Evolutionary conservation across 306 rosid species (phyloP), one percentile per base, ranked within the genome.

Genomic region (Dryas drummondii): DNA sequence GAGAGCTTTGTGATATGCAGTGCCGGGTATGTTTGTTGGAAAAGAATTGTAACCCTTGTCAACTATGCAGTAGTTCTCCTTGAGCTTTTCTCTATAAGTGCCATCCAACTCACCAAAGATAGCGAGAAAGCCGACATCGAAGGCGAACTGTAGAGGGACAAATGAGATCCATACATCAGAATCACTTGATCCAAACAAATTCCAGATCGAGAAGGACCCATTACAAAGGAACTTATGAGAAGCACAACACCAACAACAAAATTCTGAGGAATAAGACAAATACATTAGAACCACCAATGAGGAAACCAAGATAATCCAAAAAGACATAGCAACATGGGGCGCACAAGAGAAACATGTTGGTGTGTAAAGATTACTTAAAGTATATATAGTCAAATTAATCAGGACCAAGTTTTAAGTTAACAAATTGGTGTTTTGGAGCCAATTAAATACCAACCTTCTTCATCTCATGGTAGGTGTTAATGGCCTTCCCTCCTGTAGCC

Each of bases 21-120:
- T 91, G 66, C 93, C 96, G 0, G 94, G 97, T 3, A 94, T 60
- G 4, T 37, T 84, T 16, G 81, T 88, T 11, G 90, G 97, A 65
- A 94, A 91, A 73, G 91, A 94, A 69, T 94, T 94, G 87, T 94
- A 94, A 15, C 98, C 98, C 83, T 87, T 90, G 47, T 94, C 89
- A 0, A 94, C 85, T 62, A 84, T 90, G 87, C 81, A 26, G 71
- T 93, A 93, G 44, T 89, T 91, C 67, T 91, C 80, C 84, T 84
- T 86, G 41, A 94, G 91, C 72, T 80, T 73, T 50, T 91, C 86
- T 70, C 62, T 88, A 60, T 89, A 85, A 46, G 78, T 68, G 9
- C n/a, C 57, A n/a, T 89, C 90, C 82, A 91, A 81, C 19, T 70
- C 74, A 40, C 97, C 94, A 72, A 94, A 94, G 66, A 94, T 80